These are phyloP conservation scores for Plantago elongata DNA, from an alignment of 257 asterid genomes.

Conservation along the genomic window DNA sequence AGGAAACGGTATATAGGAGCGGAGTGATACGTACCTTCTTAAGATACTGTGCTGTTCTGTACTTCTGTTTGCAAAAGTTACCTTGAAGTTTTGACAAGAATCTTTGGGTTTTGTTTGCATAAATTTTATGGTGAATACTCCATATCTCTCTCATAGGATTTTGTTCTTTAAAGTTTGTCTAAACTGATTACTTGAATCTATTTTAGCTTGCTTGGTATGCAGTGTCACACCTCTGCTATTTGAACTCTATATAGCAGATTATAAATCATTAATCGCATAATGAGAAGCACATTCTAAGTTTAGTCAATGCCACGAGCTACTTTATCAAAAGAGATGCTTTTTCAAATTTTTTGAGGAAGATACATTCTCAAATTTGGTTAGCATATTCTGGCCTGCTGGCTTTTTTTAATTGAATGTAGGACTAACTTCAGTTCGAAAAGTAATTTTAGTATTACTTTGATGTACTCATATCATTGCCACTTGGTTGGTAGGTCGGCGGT, in stretches of 20 bases:
- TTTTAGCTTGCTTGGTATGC: neutral
- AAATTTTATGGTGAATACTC: neutral
- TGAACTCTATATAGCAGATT: neutral
- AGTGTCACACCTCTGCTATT: neutral
- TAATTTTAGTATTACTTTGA: too few relatives aligned
- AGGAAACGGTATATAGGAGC: neutral
- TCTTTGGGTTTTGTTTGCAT: neutral
- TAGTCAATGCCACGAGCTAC: too few relatives aligned
- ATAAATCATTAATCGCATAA: too few relatives aligned
- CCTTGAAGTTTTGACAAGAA: neutral
- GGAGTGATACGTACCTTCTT: neutral
- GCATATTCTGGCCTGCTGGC: too few relatives aligned
- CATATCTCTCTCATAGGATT: neutral
- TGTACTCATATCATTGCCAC: too few relatives aligned
- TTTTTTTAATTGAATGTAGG: too few relatives aligned
- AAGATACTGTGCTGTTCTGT: neutral
- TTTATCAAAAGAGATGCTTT: too few relatives aligned
- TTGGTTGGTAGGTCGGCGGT: too few relatives aligned
- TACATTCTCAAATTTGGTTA: too few relatives aligned
- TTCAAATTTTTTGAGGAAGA: too few relatives aligned
- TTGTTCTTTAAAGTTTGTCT: neutral
- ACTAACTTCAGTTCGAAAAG: too few relatives aligned
- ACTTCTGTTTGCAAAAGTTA: neutral
- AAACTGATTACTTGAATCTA: neutral
- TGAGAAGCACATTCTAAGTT: too few relatives aligned